Percentiles rank a stretch among this genome's conserved stretches.
phyloP scores from a whole-genome alignment of 257 asterid species.

The Solanum clarkiae region DNA sequence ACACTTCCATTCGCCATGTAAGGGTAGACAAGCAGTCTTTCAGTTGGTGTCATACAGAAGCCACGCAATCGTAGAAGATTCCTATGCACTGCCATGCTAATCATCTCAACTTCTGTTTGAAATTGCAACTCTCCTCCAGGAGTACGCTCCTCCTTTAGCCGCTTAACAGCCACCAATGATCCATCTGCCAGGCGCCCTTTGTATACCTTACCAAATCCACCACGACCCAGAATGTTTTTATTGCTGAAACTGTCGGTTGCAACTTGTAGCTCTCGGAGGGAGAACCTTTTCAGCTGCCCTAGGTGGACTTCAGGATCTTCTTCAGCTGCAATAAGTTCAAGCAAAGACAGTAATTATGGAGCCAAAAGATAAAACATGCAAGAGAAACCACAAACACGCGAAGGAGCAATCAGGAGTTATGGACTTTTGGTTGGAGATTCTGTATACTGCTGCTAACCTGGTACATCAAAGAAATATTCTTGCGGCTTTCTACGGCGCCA shows the following conservation, averaged over 20 bases:
- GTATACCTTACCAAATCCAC: constrained; percentile 47
- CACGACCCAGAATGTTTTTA: constrained; percentile 42
- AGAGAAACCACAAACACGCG: not conserved
- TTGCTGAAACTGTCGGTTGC: constrained; percentile 47
- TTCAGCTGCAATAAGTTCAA: constrained; percentile 24
- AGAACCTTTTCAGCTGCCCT: constrained; percentile 41
- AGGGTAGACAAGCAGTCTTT: constrained; percentile 40
- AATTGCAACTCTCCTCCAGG: constrained; percentile 55
- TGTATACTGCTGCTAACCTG: constrained; percentile 20
- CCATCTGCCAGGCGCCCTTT: constrained; percentile 49
- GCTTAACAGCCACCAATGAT: constrained; percentile 40
- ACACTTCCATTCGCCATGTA: constrained; percentile 54
- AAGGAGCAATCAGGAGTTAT: not conserved
- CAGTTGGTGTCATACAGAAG: constrained; percentile 50
- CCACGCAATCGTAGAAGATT: constrained; percentile 45
- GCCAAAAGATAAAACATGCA: not conserved
- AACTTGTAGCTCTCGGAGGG: constrained; percentile 41
- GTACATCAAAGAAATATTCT: constrained; percentile 44
- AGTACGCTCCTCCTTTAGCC: constrained; percentile 43
- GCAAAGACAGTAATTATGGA: not conserved
- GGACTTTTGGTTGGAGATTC: not conserved
- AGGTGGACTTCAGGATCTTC: constrained; percentile 49
- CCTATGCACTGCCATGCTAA: constrained; percentile 45
- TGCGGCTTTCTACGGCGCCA: constrained; percentile 44
- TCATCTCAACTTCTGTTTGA: constrained; percentile 54